These are phyloP conservation scores for Phytophthora capsici DNA, from an alignment of 352 stramenopile species.

Conservation along the genomic window DNA sequence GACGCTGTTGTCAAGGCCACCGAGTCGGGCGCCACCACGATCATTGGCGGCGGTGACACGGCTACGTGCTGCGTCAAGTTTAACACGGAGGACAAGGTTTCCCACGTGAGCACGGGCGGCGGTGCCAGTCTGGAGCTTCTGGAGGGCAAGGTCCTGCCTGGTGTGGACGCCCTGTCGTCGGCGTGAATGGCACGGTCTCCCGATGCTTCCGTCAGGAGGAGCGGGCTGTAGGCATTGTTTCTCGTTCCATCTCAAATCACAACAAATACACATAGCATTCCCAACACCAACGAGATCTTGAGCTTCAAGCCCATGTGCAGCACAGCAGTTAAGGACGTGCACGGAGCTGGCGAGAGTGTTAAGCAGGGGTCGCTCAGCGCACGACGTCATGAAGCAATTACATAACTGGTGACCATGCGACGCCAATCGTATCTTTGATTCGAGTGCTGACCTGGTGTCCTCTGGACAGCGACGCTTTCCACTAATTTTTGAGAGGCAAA, in stretches of 20 bases:
- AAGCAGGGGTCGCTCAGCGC: constrained; percentile 6
- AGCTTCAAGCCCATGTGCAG: not conserved
- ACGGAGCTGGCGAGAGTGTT: constrained; percentile 14
- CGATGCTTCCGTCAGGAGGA: constrained; percentile 29
- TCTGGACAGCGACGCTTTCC: not conserved
- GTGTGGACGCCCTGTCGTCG: constrained; percentile 94
- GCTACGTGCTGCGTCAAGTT: constrained; percentile 90
- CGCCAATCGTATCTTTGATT: constrained; percentile 9
- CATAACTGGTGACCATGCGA: constrained; percentile 1
- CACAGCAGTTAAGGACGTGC: constrained; percentile 20
- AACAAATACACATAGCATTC: constrained; percentile 34
- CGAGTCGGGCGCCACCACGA: constrained; percentile 94
- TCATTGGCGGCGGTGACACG: constrained; percentile 99
- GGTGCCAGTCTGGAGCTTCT: constrained; percentile 97
- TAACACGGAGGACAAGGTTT: constrained; percentile 91
- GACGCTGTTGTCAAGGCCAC: constrained; percentile 96
- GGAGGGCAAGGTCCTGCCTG: constrained; percentile 98
- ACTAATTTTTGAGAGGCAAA: not conserved
- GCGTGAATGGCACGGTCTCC: constrained; percentile 48
- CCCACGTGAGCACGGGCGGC: constrained; percentile 93
- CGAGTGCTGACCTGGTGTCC: not conserved
- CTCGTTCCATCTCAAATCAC: constrained; percentile 27
- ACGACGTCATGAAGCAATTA: constrained; percentile 1
- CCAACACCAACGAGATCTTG: constrained; percentile 5
- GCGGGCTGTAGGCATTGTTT: constrained; percentile 37